Percentiles rank a stretch among this genome's conserved stretches.
phyloP scores from a whole-genome alignment of 2,329 filamentous ascomycete genomes.

The Zymoseptoria tritici region DNA sequence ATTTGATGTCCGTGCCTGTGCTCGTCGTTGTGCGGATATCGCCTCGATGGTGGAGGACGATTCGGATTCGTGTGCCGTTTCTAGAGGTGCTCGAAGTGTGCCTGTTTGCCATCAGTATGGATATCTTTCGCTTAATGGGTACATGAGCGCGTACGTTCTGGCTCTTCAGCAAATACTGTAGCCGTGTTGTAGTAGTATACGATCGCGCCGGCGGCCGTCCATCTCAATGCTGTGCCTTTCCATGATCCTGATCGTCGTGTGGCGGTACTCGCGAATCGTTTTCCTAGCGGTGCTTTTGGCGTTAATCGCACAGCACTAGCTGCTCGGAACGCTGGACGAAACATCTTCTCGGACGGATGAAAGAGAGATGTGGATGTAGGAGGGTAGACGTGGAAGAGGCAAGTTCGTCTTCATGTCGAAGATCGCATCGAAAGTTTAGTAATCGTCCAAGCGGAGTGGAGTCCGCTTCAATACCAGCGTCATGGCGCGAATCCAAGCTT shows the following conservation, averaged over 20 bases:
- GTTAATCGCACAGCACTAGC: conserved; percentile 24
- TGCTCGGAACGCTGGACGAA: conserved; percentile 43
- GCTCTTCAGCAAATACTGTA: conserved; percentile 76
- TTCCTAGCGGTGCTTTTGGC: conserved; percentile 29
- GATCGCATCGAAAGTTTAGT: conserved; percentile 3
- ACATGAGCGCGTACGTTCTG: conserved; percentile 51
- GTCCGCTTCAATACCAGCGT: background rate
- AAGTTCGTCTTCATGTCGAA: conserved; percentile 1
- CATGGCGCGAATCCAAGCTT: background rate
- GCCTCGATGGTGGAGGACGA: conserved; percentile 39
- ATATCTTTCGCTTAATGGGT: background rate
- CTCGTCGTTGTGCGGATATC: conserved; percentile 36
- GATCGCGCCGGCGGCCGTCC: conserved; percentile 66
- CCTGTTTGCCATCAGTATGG: conserved; percentile 19
- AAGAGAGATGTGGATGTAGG: conserved; percentile 4
- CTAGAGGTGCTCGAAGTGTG: conserved; percentile 30
- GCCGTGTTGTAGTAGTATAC: conserved; percentile 95
- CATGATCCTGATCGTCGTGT: conserved; percentile 64
- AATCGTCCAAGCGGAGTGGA: conserved; percentile 1
- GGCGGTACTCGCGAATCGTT: conserved; percentile 51
- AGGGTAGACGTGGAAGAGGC: conserved; percentile 2
- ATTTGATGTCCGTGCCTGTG: conserved; percentile 19
- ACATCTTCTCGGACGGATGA: conserved; percentile 37
- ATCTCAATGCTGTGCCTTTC: conserved; percentile 67
- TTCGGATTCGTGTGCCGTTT: conserved; percentile 36